phyloP scores from a whole-genome alignment of 2,329 filamentous ascomycete species.

The Diaporthe vexans region DNA sequence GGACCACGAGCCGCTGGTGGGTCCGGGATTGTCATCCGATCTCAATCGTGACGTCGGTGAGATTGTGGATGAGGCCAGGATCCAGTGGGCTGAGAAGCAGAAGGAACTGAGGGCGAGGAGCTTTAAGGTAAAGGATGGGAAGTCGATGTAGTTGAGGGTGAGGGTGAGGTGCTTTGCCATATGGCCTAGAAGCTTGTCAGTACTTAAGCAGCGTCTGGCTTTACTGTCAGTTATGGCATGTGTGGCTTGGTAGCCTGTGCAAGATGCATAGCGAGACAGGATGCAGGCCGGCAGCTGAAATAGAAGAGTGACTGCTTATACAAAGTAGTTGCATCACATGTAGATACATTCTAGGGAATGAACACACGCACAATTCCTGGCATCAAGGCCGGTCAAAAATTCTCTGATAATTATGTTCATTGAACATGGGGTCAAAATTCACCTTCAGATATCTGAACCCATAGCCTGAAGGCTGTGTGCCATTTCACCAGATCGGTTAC shows the following conservation, averaged over 20 bases:
- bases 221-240: neutral
- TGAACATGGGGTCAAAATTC: neutral
- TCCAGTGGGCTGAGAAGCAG: constrained; percentile 76
- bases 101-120: constrained; percentile 43
- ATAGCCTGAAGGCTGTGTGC: too few species aligned
- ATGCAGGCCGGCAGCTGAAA: neutral
- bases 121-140: constrained; percentile 27
- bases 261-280: neutral
- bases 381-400: neutral
- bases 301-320: neutral
- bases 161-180: too few species aligned
- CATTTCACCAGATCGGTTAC: neutral
- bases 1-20: constrained; percentile 75
- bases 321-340: neutral
- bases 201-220: neutral
- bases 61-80: constrained; percentile 79
- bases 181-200: neutral
- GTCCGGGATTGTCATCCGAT: constrained; percentile 86
- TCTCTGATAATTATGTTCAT: neutral
- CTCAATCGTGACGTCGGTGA: constrained; percentile 82
- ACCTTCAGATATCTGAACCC: too few species aligned
- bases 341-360: neutral
- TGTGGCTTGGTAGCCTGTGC: neutral
- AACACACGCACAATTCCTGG: neutral
- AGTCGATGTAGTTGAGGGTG: constrained; percentile 18